Base-by-base conservation (phyloP, 1,284 basidiomycete species). In the Cronartium ribicola region DNA sequence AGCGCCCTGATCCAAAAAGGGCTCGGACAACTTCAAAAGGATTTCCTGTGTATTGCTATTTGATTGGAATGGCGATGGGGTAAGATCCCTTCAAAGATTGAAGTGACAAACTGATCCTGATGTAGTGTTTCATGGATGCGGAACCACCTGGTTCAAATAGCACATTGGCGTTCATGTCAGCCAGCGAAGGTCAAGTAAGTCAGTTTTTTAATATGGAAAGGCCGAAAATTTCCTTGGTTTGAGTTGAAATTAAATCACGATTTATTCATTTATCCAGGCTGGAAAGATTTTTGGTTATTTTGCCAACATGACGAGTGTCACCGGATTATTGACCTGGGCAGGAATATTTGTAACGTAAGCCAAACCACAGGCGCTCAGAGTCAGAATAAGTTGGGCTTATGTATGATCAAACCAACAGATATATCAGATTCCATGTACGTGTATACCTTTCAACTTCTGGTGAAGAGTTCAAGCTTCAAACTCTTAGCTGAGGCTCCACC, bases 301-400 rank as follows among this genome's bases (percentile, higher is more conserved):
- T 22, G 29, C 72, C 41, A 67, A 62, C 48, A 43, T 74, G 59
- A 67, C 72, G 7, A 74, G 72, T 36, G 85, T 83, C 51, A 82
- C 80, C 7, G 89, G 88, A 51, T 81, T 89, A 74, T 84, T 91
- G 83, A 90, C 89, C 13, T 95, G 92, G 92, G 88, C 90, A 79
- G 90, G 88, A 76, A 94, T 94, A 79, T 85, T 84, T 60, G 77
- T 91, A 67, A 90, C 89, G 6, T 92, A 92, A 81, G 81, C 29
- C 1, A 29, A 29, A 1, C 1, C 2, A 29, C 2, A 29, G 29
- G 29, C 29, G 29, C 29, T 29, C 29, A 29, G 29, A 29, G 29
- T 29, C 29, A 29, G 29, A 29, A 29, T 29, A 29, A 29, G 1
- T 29, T 29, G 29, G 29, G 29, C 29, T 29, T 29, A 29, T 29